phyloP scores from a whole-genome alignment of 2,329 filamentous ascomycete genomes.

The Cephalotrichum gorgonifer region DNA sequence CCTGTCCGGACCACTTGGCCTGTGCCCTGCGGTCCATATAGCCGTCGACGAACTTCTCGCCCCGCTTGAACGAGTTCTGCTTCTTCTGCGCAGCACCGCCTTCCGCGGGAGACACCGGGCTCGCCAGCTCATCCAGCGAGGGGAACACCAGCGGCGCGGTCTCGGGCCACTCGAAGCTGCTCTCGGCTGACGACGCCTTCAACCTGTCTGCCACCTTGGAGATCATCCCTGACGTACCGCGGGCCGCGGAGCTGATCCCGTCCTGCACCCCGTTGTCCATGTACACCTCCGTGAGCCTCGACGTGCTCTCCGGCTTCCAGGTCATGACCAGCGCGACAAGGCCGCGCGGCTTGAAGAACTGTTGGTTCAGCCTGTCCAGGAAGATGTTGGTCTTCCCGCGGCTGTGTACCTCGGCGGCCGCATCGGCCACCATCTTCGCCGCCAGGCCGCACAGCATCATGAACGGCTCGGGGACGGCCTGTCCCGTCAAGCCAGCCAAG shows the following conservation, averaged over 20 bases:
- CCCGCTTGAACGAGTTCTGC: slow-evolving; percentile 8
- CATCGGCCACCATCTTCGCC: slow-evolving; percentile 28
- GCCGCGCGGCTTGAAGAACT: slow-evolving; percentile 46
- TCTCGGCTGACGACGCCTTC: slow-evolving; percentile 24
- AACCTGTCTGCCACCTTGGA: slow-evolving; percentile 16
- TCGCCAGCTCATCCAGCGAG: slow-evolving; percentile 19
- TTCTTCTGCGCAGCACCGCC: slow-evolving; percentile 3
- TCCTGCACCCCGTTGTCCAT: slow-evolving; percentile 20
- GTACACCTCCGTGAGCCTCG: slow-evolving; percentile 8
- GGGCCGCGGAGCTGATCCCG: background rate
- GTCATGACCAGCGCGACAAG: slow-evolving; percentile 40
- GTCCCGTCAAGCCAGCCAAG: slow-evolving; percentile 24
- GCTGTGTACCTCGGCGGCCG: slow-evolving; percentile 27
- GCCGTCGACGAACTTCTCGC: slow-evolving; percentile 11
- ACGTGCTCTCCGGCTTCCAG: slow-evolving; percentile 27
- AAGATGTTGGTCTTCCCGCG: slow-evolving; percentile 38
- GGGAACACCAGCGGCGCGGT: slow-evolving; percentile 39
- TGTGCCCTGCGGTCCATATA: slow-evolving; percentile 13
- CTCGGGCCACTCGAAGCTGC: slow-evolving; percentile 31
- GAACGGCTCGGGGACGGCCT: slow-evolving; percentile 26
- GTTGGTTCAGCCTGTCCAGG: slow-evolving; percentile 43
- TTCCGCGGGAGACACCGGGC: background rate
- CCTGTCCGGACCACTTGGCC: slow-evolving; percentile 11
- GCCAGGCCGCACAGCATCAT: slow-evolving; percentile 30
- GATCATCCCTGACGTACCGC: background rate